phyloP scores from a whole-genome alignment of 768 basidiomycete genomes.

The Mycena belliarum region DNA sequence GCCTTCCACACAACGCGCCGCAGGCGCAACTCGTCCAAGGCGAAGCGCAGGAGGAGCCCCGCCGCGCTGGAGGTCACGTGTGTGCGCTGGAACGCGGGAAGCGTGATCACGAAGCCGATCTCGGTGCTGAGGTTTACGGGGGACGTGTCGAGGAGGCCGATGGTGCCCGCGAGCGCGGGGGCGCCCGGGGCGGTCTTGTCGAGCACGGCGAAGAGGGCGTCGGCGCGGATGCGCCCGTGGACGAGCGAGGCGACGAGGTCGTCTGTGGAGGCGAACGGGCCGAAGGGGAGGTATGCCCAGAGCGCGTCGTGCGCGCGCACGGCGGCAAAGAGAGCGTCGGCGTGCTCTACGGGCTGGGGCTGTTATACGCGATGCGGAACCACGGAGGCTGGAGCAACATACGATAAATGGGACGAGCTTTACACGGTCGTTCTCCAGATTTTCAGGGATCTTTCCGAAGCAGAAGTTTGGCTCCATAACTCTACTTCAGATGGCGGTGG shows the following conservation, averaged over 20 bases:
- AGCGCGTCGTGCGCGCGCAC: conserved; percentile 38
- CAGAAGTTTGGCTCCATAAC: conserved; percentile 42
- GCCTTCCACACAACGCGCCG: conserved; percentile 66
- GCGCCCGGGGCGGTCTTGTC: conserved; percentile 39
- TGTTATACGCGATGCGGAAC: background rate
- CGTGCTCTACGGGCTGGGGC: conserved; percentile 47
- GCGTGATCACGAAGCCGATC: conserved; percentile 54
- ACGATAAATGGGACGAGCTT: conserved; percentile 53
- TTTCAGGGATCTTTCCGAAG: conserved; percentile 43
- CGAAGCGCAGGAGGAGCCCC: conserved; percentile 51
- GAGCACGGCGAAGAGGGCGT: conserved; percentile 52
- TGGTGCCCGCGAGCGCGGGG: conserved; percentile 50
- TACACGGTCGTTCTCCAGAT: conserved; percentile 48
- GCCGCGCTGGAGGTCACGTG: conserved; percentile 60
- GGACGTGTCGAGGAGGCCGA: conserved; percentile 51
- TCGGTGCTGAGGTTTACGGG: conserved; percentile 47
- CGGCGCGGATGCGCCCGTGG: conserved; percentile 35
- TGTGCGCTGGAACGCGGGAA: conserved; percentile 62
- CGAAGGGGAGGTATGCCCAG: conserved; percentile 51
- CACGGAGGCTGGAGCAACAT: conserved; percentile 21
- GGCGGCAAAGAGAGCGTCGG: conserved; percentile 37
- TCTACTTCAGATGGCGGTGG: background rate
- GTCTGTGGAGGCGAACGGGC: conserved; percentile 42
- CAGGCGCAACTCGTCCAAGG: conserved; percentile 54
- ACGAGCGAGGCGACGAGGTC: conserved; percentile 39